These are phyloP conservation scores for Phytomonas sp. DNA, from an alignment of 208 protist species.

Conservation along the genomic window DNA sequence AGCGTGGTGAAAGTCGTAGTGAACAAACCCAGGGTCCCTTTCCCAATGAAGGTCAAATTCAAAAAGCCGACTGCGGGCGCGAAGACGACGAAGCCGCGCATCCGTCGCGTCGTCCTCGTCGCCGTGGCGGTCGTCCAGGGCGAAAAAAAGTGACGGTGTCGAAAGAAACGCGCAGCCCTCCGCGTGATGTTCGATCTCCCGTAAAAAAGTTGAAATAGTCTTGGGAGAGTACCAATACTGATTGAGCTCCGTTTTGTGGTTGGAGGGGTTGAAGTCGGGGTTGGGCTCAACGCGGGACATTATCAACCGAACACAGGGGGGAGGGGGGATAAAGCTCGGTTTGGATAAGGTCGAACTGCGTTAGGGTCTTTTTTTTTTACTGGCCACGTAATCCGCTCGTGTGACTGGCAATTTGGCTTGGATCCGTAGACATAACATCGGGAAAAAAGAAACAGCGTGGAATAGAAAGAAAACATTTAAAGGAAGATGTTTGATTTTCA, in stretches of 20 bases:
- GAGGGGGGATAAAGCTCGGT: too few relatives aligned
- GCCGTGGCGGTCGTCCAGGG: constrained; percentile 30
- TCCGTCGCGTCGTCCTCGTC: constrained; percentile 18
- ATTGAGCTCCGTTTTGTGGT: constrained; percentile 72
- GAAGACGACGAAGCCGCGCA: constrained; percentile 17
- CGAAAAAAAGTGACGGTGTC: constrained; percentile 88
- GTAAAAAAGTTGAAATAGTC: constrained; percentile 61
- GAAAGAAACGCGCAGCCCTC: constrained; percentile 83
- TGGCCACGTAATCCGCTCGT: too few relatives aligned
- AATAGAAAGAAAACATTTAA: not conserved
- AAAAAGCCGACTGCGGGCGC: constrained; percentile 49
- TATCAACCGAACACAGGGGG: too few relatives aligned
- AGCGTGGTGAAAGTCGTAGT: constrained; percentile 83
- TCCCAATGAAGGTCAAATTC: constrained; percentile 86
- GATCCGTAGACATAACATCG: not conserved
- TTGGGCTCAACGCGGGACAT: constrained; percentile 9
- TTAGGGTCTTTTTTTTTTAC: too few relatives aligned
- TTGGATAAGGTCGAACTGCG: too few relatives aligned
- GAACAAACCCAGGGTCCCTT: constrained; percentile 60
- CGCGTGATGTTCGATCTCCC: constrained; percentile 62
- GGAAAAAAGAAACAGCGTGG: not conserved
- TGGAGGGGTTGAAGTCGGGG: constrained; percentile 15
- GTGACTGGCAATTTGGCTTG: too few relatives aligned
- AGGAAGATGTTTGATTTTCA: not conserved
- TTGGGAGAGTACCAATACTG: constrained; percentile 92